phyloP scores from a whole-genome alignment of 1,284 basidiomycete genomes.

The Trichosporon sp. region DNA sequence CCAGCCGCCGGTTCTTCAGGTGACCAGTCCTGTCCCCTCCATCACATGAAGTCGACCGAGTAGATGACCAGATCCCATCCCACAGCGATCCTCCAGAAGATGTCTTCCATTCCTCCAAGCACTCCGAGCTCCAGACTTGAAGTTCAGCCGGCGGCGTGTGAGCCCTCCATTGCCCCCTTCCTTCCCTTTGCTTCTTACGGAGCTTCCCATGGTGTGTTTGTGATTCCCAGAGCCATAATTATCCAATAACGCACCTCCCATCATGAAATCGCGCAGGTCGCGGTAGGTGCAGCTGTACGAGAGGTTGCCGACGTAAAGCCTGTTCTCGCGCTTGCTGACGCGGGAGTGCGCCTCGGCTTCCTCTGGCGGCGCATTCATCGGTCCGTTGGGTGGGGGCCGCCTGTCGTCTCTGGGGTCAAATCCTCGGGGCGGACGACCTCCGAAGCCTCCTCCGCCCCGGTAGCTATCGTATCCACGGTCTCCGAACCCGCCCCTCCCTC shows the following conservation, averaged over 20 bases:
- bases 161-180: neutral
- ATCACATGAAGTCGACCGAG: constrained; percentile 4
- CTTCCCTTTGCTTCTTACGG: constrained; percentile 40
- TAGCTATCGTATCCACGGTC: neutral
- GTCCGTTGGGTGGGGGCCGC: constrained; percentile 50
- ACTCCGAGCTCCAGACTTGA: neutral
- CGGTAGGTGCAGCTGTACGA: constrained; percentile 96
- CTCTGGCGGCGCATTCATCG: constrained; percentile 83
- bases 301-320: constrained; percentile 96
- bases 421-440: constrained; percentile 12
- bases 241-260: constrained; percentile 88
- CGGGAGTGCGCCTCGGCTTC: constrained; percentile 85
- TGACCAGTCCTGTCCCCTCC: constrained; percentile 2
- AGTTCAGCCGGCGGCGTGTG: neutral
- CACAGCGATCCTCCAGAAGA: neutral
- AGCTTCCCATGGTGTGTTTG: neutral
- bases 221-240: constrained; percentile 22
- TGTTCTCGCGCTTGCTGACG: constrained; percentile 91
- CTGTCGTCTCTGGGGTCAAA: neutral
- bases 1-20: neutral
- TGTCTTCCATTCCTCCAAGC: neutral
- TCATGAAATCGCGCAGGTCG: constrained; percentile 96
- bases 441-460: neutral
- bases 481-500: constrained; percentile 7
- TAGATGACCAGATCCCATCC: neutral